Evolutionary conservation across 352 stramenopile species (phyloP).

Genomic region (Phytophthora ohioensis): DNA sequence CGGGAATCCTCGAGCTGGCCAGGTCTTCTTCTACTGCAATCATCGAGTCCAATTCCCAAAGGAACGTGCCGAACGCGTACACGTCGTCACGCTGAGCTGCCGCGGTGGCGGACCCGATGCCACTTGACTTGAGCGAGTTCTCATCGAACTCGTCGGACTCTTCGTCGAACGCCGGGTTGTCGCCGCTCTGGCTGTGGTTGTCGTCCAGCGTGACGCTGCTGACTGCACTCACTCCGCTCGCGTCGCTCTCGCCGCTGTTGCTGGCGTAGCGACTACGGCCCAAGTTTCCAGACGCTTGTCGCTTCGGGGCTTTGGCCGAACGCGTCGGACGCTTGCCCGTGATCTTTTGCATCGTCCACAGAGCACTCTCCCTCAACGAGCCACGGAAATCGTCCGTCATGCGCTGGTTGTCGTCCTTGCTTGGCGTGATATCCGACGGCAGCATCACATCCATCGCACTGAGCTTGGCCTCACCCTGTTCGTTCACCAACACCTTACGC

Average conservation of each 20-base stretch:
- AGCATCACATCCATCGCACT: constrained; percentile 71
- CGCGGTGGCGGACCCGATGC: constrained; percentile 27
- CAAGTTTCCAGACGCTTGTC: constrained; percentile 14
- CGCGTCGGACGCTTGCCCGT: constrained; percentile 24
- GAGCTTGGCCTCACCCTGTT: constrained; percentile 82
- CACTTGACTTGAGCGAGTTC: constrained; percentile 38
- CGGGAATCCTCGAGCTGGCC: constrained; percentile 30
- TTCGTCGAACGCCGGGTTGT: constrained; percentile 35
- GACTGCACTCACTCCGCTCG: constrained; percentile 31
- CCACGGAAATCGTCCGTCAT: constrained; percentile 42
- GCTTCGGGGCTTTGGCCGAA: constrained; percentile 19
- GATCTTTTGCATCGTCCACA: constrained; percentile 53
- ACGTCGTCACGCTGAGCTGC: constrained; percentile 57
- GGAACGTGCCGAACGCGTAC: constrained; percentile 75
- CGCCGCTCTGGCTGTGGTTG: constrained; percentile 37
- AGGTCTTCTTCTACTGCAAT: constrained; percentile 69
- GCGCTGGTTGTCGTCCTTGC: constrained; percentile 20
- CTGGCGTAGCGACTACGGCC: constrained; percentile 37
- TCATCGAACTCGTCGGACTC: constrained; percentile 38
- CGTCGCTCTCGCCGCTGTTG: constrained; percentile 44
- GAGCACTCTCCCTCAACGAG: constrained; percentile 59
- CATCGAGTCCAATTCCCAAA: constrained; percentile 85
- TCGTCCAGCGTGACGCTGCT: constrained; percentile 44
- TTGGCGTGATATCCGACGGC: constrained; percentile 28
- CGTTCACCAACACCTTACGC: constrained; percentile 77